These are phyloP conservation scores for Amylocystis lapponica DNA, from an alignment of 768 basidiomycete species.

Conservation along the genomic window DNA sequence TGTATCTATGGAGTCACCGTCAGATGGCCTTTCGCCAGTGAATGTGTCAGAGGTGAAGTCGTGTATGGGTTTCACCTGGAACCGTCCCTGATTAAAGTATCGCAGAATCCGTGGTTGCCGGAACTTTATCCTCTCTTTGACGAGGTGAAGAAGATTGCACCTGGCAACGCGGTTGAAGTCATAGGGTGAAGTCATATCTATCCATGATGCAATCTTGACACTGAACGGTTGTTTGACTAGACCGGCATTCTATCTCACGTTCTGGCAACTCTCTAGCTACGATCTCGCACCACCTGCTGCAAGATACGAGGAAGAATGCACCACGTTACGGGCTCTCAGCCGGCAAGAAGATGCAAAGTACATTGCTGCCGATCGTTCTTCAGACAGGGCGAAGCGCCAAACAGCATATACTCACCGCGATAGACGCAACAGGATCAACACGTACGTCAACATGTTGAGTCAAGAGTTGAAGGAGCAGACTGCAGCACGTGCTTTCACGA, in stretches of 20 bases:
- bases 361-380: conserved; percentile 62
- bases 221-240: conserved; percentile 35
- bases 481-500: conserved; percentile 61
- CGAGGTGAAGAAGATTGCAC: conserved; percentile 67
- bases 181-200: conserved; percentile 56
- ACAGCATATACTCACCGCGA: conserved; percentile 53
- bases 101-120: conserved; percentile 74
- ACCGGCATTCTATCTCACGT: conserved; percentile 89
- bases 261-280: conserved; percentile 94
- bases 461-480: conserved; percentile 77
- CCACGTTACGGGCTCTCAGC: conserved; percentile 52
- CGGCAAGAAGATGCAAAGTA: conserved; percentile 64
- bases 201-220: not conserved
- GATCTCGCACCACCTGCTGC: conserved; percentile 76
- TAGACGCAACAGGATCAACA: conserved; percentile 60
- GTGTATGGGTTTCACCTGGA: not conserved
- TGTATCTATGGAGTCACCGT: conserved; percentile 17
- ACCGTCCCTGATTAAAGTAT: not conserved
- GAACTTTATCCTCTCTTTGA: conserved; percentile 69
- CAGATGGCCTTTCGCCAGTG: not conserved
- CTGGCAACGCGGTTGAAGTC: conserved; percentile 53
- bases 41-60: conserved; percentile 2
- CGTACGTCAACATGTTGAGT: conserved; percentile 51
- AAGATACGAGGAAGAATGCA: conserved; percentile 76
- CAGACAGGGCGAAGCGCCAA: conserved; percentile 54